Percentiles rank a stretch among this genome's conserved stretches.
Conservation (phyloP, 1,139 yeast genomes). For the Lodderomyces metapsilosis region DNA sequence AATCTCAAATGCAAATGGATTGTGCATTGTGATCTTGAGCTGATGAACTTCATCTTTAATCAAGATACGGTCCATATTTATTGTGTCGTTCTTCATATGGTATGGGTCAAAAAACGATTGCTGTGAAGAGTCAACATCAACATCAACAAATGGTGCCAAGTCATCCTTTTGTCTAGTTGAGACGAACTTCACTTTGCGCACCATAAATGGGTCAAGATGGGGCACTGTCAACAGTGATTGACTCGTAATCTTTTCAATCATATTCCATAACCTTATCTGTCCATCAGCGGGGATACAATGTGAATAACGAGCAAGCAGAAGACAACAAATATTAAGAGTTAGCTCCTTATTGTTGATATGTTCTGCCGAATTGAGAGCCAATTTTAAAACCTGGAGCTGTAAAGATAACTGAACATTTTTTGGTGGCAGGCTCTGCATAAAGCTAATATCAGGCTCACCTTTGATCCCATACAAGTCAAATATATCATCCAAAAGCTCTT, state of each 20-base stretch:
- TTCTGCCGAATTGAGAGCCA: conserved; percentile 56
- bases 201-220: conserved; percentile 73
- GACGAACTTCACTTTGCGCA: conserved; percentile 49
- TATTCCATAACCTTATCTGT: conserved; percentile 29
- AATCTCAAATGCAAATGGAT: conserved; percentile 78
- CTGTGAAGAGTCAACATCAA: conserved; percentile 8
- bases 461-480: conserved; percentile 43
- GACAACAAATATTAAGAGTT: conserved; percentile 46
- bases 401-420: conserved; percentile 23
- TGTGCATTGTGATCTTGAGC: conserved; percentile 60
- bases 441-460: conserved; percentile 26
- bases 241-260: conserved; percentile 17
- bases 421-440: background rate
- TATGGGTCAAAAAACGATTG: conserved; percentile 38
- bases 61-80: conserved; percentile 35
- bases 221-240: conserved; percentile 17
- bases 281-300: conserved; percentile 46
- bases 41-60: conserved; percentile 58
- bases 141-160: conserved; percentile 34
- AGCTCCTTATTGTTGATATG: conserved; percentile 47
- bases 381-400: conserved; percentile 55
- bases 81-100: conserved; percentile 15
- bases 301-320: conserved; percentile 54
- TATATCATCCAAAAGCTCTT: conserved; percentile 38
- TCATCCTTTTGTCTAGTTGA: conserved; percentile 23